Base-by-base conservation (phyloP, 1,284 basidiomycete genomes). In the Wallemia hederae region DNA sequence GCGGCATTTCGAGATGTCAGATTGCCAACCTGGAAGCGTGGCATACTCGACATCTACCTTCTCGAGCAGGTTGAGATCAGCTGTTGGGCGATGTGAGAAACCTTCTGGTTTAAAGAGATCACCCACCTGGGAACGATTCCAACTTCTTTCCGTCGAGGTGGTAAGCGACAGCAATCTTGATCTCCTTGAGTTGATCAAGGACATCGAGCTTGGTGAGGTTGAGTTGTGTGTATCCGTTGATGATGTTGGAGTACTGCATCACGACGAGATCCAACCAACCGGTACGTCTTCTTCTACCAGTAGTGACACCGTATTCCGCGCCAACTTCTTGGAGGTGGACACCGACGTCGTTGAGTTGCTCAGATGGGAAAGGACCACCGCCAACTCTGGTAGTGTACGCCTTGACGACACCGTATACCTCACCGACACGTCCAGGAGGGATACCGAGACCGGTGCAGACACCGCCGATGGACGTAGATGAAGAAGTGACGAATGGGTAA, bases 211-310 rank as follows among this genome's bases (percentile, higher is more conserved):
- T 98, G 64, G 92, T 98, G 66, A 98, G 76, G 74, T 98, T 98
- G 65, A 97, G 75, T 61, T 74, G 71, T 67, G 92, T 89, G 73
- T 97, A 98, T 55, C 92, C 92, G 72, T 98, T 98, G 77, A 98
- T 88, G 64, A 88, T 73, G 68, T 77, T 81, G 27, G 92, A 97
- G 72, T 97, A 85, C 69, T 81, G 82, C 76, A 97, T 78, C 61
- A 96, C 89, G 63, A 96, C 87, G 24, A 97, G 76, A 72, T 98
- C 94, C 59, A 98, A 80, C 94, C 94, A 98, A 26, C 92, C 92
- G 70, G 89, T 91, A 61, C 94, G 83, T 63, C 92, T 78, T 60
- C 85, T 76, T 33, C 92, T 80, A 26, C 92, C 92, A 0, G 92
- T 98, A 2, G 89, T 94, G 28, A 79, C 81, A 28, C 94, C 92